Evolutionary conservation across 2,329 filamentous ascomycete species (phyloP).

Genomic region (Pezizomycotina sp.): DNA sequence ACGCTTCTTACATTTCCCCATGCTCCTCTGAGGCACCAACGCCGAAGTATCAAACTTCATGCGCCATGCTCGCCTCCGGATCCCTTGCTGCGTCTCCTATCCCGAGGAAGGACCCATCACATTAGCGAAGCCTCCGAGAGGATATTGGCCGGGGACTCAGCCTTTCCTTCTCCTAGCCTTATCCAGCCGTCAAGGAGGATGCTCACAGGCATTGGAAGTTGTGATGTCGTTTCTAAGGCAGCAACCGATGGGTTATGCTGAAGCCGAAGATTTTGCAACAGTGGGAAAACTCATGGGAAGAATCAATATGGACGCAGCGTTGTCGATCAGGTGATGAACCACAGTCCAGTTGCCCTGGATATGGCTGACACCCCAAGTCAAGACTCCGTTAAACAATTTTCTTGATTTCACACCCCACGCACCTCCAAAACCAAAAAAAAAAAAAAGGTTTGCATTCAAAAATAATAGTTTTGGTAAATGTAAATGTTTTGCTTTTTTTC

Average conservation of each 20-base stretch:
- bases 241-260: conserved; percentile 50
- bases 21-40: conserved; percentile 38
- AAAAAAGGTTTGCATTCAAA: neutral
- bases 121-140: conserved; percentile 29
- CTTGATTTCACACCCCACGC: neutral
- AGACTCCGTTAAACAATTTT: no score
- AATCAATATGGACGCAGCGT: conserved; percentile 10
- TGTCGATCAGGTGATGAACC: conserved; percentile 54
- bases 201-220: conserved; percentile 64
- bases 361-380: no score
- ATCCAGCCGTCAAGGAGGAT: conserved; percentile 59
- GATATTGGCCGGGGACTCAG: no score
- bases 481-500: neutral
- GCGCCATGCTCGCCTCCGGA: no score
- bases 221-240: conserved; percentile 68
- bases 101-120: conserved; percentile 29
- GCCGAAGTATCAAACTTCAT: no score
- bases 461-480: no score
- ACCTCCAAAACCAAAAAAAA: neutral
- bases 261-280: conserved; percentile 59
- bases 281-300: conserved; percentile 65
- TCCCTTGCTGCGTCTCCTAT: no score
- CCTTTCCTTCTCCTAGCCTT: conserved; percentile 23
- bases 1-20: conserved; percentile 38
- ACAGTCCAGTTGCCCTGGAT: conserved; percentile 31